Base-by-base conservation (phyloP, 805 yeast genomes). In the Lachancea quebecensis region DNA sequence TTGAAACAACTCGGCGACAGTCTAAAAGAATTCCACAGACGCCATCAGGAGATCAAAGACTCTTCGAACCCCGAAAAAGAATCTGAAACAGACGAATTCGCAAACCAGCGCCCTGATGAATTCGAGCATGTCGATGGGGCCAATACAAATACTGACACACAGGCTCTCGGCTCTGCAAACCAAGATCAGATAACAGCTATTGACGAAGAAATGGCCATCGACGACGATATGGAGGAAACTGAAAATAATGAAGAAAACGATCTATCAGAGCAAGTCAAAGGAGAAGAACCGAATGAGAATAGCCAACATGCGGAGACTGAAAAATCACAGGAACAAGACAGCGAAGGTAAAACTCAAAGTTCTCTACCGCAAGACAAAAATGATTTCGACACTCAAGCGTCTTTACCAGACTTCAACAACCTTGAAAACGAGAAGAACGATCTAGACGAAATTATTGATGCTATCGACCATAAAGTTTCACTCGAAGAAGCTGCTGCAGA, bases 1-100 rank as follows among this genome's bases (percentile, higher is more conserved):
- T 70, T 91, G 65, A 85, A 85, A 61, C 89, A 89, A 60, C 73
- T 93, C 11, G 98, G 99, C 42, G 97, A 90, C 64, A 78, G 95
- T 1, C 62, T 90, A 67, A 86, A 91, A 55, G 96, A 90, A 59
- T 91, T 85, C 67, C 95, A 91, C 60, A 84, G 87, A 60, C 83
- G 96, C 55, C 81, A 85, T 51, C 88, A 86, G 62, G 96, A 89
- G 55, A 91, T 93, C 49, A 73, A 81, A 52, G 90, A 86, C 51
- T 78, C 85, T 9, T 66, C 75, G 2, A 66, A 69, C 30, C 67
- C 66, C 21, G 78, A 75, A 42, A 79, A 78, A 35, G 69, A 69
- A 27, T 69, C 74, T 38, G 68, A 64, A 18, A 63, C 58, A 4
- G 80, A 81, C 10, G 74, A 77, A 43, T 67, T 70, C 18, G 79